A percentile compares a stretch with the other conserved stretches of the same genome.
Conservation (phyloP, 2,329 filamentous ascomycete species). For the Microsporum ferrugineum region DNA sequence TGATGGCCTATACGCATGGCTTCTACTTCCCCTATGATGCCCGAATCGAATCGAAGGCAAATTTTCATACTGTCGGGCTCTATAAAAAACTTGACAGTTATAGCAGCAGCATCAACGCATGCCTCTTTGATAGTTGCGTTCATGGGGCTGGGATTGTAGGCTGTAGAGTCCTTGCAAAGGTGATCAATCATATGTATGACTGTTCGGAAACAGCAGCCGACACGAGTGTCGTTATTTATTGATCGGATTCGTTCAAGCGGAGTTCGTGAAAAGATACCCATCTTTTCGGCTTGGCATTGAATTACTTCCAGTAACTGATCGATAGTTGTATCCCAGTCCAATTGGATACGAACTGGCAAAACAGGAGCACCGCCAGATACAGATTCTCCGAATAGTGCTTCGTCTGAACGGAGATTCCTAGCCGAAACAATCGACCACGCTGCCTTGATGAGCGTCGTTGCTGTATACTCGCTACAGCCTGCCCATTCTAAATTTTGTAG, state of each 20-base stretch:
- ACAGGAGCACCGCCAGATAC: conserved; percentile 22
- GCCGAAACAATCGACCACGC: conserved; percentile 11
- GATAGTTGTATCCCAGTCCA: conserved; percentile 14
- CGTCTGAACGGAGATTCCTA: conserved; percentile 18
- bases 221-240: conserved; percentile 35
- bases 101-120: neutral
- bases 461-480: neutral
- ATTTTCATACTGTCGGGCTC: neutral
- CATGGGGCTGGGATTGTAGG: neutral
- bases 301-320: conserved; percentile 35
- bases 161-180: too few relatives aligned
- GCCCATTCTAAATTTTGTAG: neutral
- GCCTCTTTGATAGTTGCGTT: neutral
- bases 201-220: conserved; percentile 32
- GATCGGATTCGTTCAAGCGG: conserved; percentile 39
- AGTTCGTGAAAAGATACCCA: conserved; percentile 48
- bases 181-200: neutral
- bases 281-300: conserved; percentile 41
- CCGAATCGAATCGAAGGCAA: neutral
- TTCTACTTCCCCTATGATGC: neutral
- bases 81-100: neutral
- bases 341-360: conserved; percentile 25
- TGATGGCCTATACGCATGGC: neutral
- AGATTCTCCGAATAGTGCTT: conserved; percentile 34
- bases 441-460: conserved; percentile 5